Base-by-base conservation (phyloP, 2,329 filamentous ascomycete species). In the Epichloe sibirici region DNA sequence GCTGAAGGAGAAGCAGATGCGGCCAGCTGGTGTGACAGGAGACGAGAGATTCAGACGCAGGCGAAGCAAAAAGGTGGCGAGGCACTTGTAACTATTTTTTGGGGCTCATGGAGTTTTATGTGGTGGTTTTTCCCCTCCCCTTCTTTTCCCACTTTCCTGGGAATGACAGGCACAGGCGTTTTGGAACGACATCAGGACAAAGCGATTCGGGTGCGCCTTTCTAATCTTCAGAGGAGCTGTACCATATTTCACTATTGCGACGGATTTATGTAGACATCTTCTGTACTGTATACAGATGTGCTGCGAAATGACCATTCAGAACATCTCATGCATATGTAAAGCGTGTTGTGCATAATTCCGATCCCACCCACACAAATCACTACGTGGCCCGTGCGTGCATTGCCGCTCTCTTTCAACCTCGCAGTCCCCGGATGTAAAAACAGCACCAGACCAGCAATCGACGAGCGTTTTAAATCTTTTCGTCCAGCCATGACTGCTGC, bases 361-460 rank as follows among this genome's bases (percentile, higher is more conserved):
- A 28, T 13, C 15, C 17, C 40, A 25, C 40, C 25, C 7, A 48
- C 15, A 23, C 15, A 13, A 11, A 48, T 48, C 35, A 25, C 11
- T 37, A 2, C 1, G 31, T 51, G 49, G 42, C 15, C 42, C 53
- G 49, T 51, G 49, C 53, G 39, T 45, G 21, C 11, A 35, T 45
- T 48, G 49, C 52, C 52, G 48, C 49, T 39, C 45, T 51, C 13
- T 45, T 35, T 45, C 28, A 5, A 15, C 40, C 12, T 12, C 21
- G 6, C 40, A 12, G 40, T 21, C 12, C 17, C 39, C 17, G 17
- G 37, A 31, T 2, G 9, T 49, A 51, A 54, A 54, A 54, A 45
- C 52, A 49, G 52, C 52, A 49, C 49, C 49, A 40, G 39, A 48
- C 43, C 39, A 37, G 25, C 48, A 37, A 13, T 3, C 15, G 13